Evolutionary conservation across 1,284 basidiomycete species (phyloP).

Genomic region (Puccinia coronata): DNA sequence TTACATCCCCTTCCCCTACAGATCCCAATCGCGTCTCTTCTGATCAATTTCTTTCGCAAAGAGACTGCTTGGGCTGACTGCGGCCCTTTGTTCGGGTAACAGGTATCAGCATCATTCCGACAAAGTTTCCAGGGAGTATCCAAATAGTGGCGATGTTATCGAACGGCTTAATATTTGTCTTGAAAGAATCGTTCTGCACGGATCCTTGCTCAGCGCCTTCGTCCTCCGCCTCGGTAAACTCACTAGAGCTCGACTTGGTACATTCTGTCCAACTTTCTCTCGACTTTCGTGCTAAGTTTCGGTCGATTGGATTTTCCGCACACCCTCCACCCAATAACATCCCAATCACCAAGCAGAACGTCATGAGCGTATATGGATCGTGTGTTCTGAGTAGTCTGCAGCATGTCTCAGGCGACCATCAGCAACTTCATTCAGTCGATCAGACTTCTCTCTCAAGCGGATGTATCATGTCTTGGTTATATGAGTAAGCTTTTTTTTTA

Average conservation of each 20-base stretch:
- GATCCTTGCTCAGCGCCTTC: background rate
- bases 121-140: background rate
- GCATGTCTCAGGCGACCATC: background rate
- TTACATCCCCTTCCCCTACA: too few relatives aligned
- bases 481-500: constrained; percentile 37
- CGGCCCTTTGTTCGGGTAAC: background rate
- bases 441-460: background rate
- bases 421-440: background rate
- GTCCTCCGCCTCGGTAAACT: background rate
- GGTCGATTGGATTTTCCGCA: background rate
- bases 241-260: constrained; percentile 8
- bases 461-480: constrained; percentile 33
- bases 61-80: too few relatives aligned
- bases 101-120: constrained; percentile 6
- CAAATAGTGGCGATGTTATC: background rate
- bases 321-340: background rate
- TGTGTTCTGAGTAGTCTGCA: constrained; percentile 9
- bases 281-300: constrained; percentile 33
- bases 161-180: constrained; percentile 30
- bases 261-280: constrained; percentile 29
- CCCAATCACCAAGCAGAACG: constrained; percentile 33
- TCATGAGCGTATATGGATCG: constrained; percentile 31
- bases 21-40: background rate
- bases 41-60: background rate
- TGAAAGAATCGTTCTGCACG: background rate